Evolutionary conservation across 768 basidiomycete species (phyloP), one percentile per base, ranked within the genome.

Genomic region (Rhodotorula taiwanensis): DNA sequence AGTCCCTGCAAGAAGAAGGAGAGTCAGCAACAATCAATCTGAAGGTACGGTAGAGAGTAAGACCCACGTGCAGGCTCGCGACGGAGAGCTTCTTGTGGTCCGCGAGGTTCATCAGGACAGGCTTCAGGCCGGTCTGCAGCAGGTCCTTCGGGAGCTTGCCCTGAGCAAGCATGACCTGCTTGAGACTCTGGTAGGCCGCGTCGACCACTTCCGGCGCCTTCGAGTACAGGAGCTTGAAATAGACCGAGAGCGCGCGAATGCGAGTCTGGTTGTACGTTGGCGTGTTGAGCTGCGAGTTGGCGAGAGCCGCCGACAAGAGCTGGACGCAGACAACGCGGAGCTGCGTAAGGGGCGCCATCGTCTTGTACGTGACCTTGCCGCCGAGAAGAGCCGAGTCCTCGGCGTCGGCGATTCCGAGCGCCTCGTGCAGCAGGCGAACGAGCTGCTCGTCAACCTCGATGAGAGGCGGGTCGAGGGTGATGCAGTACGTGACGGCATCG

Each of bases 221-320:
- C 11, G 93, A 93, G 76, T 99, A 99, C 36, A 99, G 82, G 16
- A 93, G 92, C 77, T 99, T 98, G 82, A 99, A 99, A 78, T 97
- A 98, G 27, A 97, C 88, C 41, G 88, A 81, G 23, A 92, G 93
- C 16, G 97, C 90, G 71, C 93, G 94, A 69, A 28, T 68, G 15
- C 95, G 83, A 4, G 88, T 89, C 72, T 84, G 83, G 67, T 81
- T 82, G 73, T 93, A 91, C 67, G 86, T 82, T 8, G 85, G 82
- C 31, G 67, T 69, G 75, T 93, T 90, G 78, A 94, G 94, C 72
- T 97, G 93, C 3, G 93, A 88, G 69, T 90, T 81, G 3, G 88
- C 87, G 88, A 98, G 91, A 18, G 94, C 88, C 4, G 95, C 89
- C 14, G 90, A 93, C 58, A 99, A 76, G 34, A 99, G 78, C 74